A percentile compares a stretch with the other conserved stretches of the same genome.
Conservation (phyloP, 768 basidiomycete genomes). For the Trametes elegans region DNA sequence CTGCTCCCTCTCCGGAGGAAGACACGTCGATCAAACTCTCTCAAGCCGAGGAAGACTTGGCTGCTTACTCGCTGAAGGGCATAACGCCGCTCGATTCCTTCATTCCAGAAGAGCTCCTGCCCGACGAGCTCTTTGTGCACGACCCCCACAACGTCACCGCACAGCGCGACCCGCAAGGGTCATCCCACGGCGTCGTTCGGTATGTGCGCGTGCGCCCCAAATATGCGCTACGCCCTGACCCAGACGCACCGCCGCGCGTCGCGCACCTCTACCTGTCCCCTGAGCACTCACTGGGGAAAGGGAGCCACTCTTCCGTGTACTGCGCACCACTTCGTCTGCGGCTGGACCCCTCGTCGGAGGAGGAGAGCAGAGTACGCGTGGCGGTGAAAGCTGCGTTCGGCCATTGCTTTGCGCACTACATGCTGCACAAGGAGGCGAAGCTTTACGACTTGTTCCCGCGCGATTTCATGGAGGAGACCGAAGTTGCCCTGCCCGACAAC, state of each 20-base stretch:
- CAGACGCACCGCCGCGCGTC: neutral
- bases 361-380: conserved; percentile 25
- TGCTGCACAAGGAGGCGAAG: conserved; percentile 36
- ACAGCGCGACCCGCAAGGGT: neutral
- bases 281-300: conserved; percentile 35
- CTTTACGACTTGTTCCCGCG: conserved; percentile 46
- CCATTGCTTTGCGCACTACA: conserved; percentile 6
- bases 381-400: conserved; percentile 27
- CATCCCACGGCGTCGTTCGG: conserved; percentile 18
- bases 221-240: neutral
- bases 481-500: too few species aligned
- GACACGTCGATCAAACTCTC: too few species aligned
- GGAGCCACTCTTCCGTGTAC: conserved; percentile 54
- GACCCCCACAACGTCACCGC: conserved; percentile 16
- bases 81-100: conserved; percentile 28
- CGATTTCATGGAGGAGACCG: conserved; percentile 47
- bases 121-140: conserved; percentile 28
- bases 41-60: too few species aligned
- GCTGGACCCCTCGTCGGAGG: conserved; percentile 19
- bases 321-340: conserved; percentile 53
- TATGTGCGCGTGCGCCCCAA: conserved; percentile 8
- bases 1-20: too few species aligned
- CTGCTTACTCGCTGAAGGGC: conserved; percentile 11
- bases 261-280: conserved; percentile 52
- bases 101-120: conserved; percentile 27